Conservation (phyloP, 2,329 filamentous ascomycete genomes). For the Aureobasidium sp. region DNA sequence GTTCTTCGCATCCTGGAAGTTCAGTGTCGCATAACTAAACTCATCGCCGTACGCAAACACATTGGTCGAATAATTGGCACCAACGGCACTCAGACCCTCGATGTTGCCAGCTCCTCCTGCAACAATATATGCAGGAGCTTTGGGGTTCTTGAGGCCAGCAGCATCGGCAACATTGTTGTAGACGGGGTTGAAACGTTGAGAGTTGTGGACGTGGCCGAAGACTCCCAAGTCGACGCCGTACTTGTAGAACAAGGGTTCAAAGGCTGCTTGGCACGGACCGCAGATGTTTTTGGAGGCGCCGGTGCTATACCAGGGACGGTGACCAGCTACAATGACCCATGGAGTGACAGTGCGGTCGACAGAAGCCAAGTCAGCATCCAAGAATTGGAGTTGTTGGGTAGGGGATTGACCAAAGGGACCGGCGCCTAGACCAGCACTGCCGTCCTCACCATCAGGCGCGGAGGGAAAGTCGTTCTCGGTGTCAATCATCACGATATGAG, state of each 20-base stretch:
- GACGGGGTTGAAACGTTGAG: conserved; percentile 43
- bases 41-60: conserved; percentile 45
- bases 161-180: conserved; percentile 29
- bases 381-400: conserved; percentile 46
- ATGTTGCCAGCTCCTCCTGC: conserved; percentile 51
- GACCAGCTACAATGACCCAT: conserved; percentile 42
- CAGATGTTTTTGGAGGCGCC: conserved; percentile 31
- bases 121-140: conserved; percentile 49
- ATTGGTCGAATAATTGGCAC: conserved; percentile 36
- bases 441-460: conserved; percentile 39
- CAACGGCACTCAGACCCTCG: conserved; percentile 42
- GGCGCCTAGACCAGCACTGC: conserved; percentile 35
- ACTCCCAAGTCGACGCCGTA: conserved; percentile 51
- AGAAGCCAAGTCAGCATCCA: conserved; percentile 47
- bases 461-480: conserved; percentile 49
- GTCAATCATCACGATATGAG: conserved; percentile 47
- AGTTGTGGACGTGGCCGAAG: conserved; percentile 52
- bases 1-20: conserved; percentile 38
- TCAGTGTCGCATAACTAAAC: conserved; percentile 45
- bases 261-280: conserved; percentile 42
- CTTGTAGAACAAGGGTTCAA: conserved; percentile 46
- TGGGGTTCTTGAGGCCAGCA: conserved; percentile 41
- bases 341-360: conserved; percentile 50
- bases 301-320: conserved; percentile 35
- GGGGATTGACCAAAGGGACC: conserved; percentile 42